Percentiles rank a stretch among this genome's conserved stretches.
Evolutionary conservation across 768 basidiomycete species (phyloP).

Genomic region (Termitomyces sp.): DNA sequence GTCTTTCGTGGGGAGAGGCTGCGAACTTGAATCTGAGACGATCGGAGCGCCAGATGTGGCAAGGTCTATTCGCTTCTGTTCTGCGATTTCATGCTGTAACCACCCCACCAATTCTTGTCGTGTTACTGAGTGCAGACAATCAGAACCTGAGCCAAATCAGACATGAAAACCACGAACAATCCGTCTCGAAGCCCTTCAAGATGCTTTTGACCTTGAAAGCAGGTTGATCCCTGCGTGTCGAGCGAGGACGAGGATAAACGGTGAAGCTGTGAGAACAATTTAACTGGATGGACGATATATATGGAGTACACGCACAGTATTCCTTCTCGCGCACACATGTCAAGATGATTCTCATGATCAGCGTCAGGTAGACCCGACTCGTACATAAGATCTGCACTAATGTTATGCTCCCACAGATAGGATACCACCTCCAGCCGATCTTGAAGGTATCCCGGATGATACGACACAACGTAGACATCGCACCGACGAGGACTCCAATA

Average conservation of each 20-base stretch:
- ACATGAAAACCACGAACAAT: conserved; percentile 39
- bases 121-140: conserved; percentile 26
- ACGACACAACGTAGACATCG: conserved; percentile 82
- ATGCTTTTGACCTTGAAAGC: conserved; percentile 84
- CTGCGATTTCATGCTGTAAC: conserved; percentile 72
- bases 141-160: not conserved
- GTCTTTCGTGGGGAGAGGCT: conserved; percentile 35
- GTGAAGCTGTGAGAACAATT: conserved; percentile 27
- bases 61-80: conserved; percentile 72
- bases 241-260: conserved; percentile 45
- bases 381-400: conserved; percentile 87
- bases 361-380: conserved; percentile 60
- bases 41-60: conserved; percentile 53
- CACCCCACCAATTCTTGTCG: conserved; percentile 68
- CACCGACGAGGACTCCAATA: conserved; percentile 88
- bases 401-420: conserved; percentile 73
- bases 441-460: conserved; percentile 66
- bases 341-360: conserved; percentile 61
- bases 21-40: conserved; percentile 30
- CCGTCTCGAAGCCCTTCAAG: conserved; percentile 70
- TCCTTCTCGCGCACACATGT: conserved; percentile 72
- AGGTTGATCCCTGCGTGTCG: conserved; percentile 49
- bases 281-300: not conserved
- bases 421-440: conserved; percentile 76
- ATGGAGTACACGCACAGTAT: conserved; percentile 54